Percentiles rank a stretch among this genome's conserved stretches.
These are phyloP conservation scores for Domatiomyces catenatus DNA, from an alignment of 2,329 filamentous ascomycete species.

Conservation along the genomic window DNA sequence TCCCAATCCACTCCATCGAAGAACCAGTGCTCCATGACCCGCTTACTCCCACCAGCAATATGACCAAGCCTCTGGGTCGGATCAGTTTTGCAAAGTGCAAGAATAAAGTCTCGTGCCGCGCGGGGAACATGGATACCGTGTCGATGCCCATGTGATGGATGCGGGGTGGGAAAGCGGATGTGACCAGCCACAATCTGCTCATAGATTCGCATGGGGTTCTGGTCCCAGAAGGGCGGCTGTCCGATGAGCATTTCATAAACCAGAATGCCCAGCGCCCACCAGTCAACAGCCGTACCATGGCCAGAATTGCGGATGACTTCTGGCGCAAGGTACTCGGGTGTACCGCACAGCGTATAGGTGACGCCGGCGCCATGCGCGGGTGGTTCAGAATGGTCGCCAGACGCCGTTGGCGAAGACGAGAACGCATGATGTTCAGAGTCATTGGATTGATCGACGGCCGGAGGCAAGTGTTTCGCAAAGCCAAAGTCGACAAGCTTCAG, in stretches of 20 bases:
- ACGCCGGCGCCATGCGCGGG: conserved; percentile 13
- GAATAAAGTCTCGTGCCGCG: conserved; percentile 46
- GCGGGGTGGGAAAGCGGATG: conserved; percentile 44
- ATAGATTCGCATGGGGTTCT: conserved; percentile 54
- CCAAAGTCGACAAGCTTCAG: conserved; percentile 54
- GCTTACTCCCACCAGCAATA: conserved; percentile 43
- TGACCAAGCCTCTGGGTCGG: conserved; percentile 48
- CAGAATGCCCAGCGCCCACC: conserved; percentile 54
- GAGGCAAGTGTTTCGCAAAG: conserved; percentile 48
- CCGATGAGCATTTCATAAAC: conserved; percentile 54
- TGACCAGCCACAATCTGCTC: conserved; percentile 52
- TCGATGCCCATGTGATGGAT: conserved; percentile 27
- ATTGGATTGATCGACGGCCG: conserved; percentile 4
- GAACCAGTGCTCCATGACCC: conserved; percentile 48
- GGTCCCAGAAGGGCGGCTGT: conserved; percentile 54
- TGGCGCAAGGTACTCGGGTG: conserved; percentile 51
- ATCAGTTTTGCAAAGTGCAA: conserved; percentile 47
- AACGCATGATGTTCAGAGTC: not conserved
- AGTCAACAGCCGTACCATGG: conserved; percentile 51
- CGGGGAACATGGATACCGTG: conserved; percentile 15
- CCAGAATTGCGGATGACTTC: conserved; percentile 52
- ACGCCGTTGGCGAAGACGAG: not conserved
- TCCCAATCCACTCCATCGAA: conserved; percentile 49
- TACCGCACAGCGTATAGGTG: conserved; percentile 52
- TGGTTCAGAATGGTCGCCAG: conserved; percentile 5